Evolutionary conservation across 306 rosid species (phyloP), one percentile per base, ranked within the genome.

Genomic region (Carpinus viminea): DNA sequence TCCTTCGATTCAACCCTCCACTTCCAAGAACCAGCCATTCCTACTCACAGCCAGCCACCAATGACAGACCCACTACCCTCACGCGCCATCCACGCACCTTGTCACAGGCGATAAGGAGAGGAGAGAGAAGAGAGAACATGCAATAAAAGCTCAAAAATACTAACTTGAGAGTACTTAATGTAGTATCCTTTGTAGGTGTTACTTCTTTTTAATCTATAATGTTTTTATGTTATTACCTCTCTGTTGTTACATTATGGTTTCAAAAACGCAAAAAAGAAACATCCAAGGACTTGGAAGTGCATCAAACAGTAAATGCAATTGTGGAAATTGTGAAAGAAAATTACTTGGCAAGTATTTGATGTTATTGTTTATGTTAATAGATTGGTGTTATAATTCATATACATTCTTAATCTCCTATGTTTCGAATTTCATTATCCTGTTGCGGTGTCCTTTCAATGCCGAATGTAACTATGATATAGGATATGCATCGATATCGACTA

Each of bases 241-340:
- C 26, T 24, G 65, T n/a, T 24, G 65, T 79, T 80, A 51, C 64
- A 76, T 75, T 26, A 64, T 65, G 54, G 47, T 84, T 83, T 60
- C 83, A 94, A 94, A 96, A 95, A 86, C 98, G 98, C 54, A 90
- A 90, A 81, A 83, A 84, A 79, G 97, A 85, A 72, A 83, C 89
- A 55, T 76, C 18, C 5, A 83, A 54, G 80, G 87, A 76, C 84
- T 80, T 93, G 83, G 91, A 79, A 81, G 70, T 90, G 78, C 84
- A 91, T 93, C n/a, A n/a, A n/a, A n/a, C n/a, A n/a, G n/a, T 93
- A 57, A 89, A 90, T 78, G 92, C 96, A 55, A 78, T 84, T 12
- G 97, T 95, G 71, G 98, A 95, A 90, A 80, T 90, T 75, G 94
- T 88, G 78, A 95, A 91, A 84, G 97, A 95, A 73, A 87, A 86